Conservation (phyloP, 2,329 filamentous ascomycete species). For the Cladophialophora immunda region DNA sequence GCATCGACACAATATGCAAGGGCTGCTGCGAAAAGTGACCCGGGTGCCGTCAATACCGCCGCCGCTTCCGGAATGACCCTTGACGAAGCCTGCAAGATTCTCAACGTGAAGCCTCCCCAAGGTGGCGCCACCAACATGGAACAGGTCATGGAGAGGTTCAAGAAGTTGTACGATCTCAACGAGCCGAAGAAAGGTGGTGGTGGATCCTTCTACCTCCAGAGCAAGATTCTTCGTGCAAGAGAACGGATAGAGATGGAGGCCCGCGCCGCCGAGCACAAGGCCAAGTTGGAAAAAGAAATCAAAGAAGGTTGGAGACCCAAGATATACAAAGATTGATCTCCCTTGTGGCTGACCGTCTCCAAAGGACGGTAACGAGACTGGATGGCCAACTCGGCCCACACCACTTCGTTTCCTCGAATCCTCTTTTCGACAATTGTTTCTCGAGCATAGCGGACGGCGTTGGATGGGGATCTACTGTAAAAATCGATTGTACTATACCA, state of each 20-base stretch:
- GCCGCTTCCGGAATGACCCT: slow-evolving; percentile 81
- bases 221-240: slow-evolving; percentile 89
- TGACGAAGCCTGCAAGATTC: slow-evolving; percentile 95
- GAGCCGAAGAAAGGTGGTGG: slow-evolving; percentile 82
- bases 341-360: slow-evolving; percentile 36
- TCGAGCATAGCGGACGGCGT: slow-evolving; percentile 40
- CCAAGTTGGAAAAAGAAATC: slow-evolving; percentile 77
- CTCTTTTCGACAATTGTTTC: slow-evolving; percentile 19
- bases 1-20: slow-evolving; percentile 84
- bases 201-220: slow-evolving; percentile 97
- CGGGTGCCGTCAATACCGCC: slow-evolving; percentile 60
- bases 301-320: slow-evolving; percentile 93
- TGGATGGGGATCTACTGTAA: slow-evolving; percentile 17
- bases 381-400: slow-evolving; percentile 10
- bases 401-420: slow-evolving; percentile 14
- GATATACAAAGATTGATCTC: slow-evolving; percentile 83
- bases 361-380: slow-evolving; percentile 39
- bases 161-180: slow-evolving; percentile 92
- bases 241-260: slow-evolving; percentile 92
- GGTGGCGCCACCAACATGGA: slow-evolving; percentile 80
- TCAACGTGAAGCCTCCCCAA: slow-evolving; percentile 91
- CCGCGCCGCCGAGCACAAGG: slow-evolving; percentile 73
- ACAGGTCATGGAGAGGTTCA: slow-evolving; percentile 85
- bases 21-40: slow-evolving; percentile 69
- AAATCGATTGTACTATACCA: slow-evolving; percentile 33